Base-by-base conservation (phyloP, 306 rosid genomes). In the Abrus pulchellus region DNA sequence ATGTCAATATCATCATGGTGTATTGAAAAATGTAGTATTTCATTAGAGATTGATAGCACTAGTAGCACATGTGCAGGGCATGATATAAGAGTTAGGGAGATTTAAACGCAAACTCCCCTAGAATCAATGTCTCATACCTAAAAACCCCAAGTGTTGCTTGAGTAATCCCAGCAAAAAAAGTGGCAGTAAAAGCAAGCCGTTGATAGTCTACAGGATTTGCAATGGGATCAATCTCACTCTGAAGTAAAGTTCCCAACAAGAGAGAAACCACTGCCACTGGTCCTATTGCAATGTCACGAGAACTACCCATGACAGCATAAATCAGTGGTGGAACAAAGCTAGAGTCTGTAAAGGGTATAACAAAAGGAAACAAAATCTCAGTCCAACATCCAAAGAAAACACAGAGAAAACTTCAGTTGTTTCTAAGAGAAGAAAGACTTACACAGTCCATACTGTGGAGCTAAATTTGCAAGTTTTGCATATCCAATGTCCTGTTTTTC, bases 191-290 rank as follows among this genome's bases (percentile, higher is more conserved):
- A 11, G 99, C 97, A 12, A 94, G 94, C 78, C 93, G 83, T 78
- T 78, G 67, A 78, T 94, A 91, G 3, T 90, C 97, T 14, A 48
- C 44, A 32, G 92, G 80, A 77, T 94, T 71, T 56, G 79, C 74
- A 7, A 43, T 4, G 2, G 83, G 92, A 87, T 94, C 99, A 72
- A 91, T 75, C 88, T 94, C 97, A 64, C 32, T 90, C 84, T 78
- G 90, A 30, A 94, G 97, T 78, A 94, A 84, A 50, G 97, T 94
- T 55, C 99, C 99, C 53, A 94, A 63, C 90, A 94, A 86, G 72
- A 94, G 95, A 54, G 99, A 94, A 76, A 94, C 97, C 68, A 94
- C 99, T 7, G 97, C 97, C 78, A 94, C 99, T 2, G 99, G 99
- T 80, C 99, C 99, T 12, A 94, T 91, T 71, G 97, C 99, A 59